phyloP scores from a whole-genome alignment of 768 basidiomycete genomes.

The Piloderma croceum region DNA sequence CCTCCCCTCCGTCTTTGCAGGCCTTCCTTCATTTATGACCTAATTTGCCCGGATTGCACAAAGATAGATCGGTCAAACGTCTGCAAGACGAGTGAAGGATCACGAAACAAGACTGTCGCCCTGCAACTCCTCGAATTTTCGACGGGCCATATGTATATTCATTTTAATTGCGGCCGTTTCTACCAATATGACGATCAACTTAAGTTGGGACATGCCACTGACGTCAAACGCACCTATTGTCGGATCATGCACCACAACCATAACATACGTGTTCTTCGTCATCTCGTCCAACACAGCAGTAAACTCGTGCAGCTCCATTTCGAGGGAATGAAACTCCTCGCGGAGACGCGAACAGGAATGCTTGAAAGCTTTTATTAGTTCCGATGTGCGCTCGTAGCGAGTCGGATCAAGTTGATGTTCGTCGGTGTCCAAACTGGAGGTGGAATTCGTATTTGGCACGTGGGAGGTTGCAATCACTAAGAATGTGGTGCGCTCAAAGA shows the following conservation, averaged over 20 bases:
- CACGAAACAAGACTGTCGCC: constrained; percentile 50
- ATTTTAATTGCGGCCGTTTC: constrained; percentile 85
- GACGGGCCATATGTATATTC: constrained; percentile 81
- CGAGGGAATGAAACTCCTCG: constrained; percentile 80
- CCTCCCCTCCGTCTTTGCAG: no score
- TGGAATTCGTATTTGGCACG: constrained; percentile 32
- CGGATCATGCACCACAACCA: constrained; percentile 85
- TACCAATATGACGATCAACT: constrained; percentile 25
- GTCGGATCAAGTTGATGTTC: constrained; percentile 54
- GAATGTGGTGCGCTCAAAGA: constrained; percentile 97
- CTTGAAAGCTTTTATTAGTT: constrained; percentile 94
- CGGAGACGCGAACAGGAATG: constrained; percentile 81
- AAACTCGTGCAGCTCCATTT: constrained; percentile 82
- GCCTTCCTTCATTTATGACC: no score
- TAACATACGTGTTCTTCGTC: constrained; percentile 89
- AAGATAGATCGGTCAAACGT: no score
- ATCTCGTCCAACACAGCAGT: constrained; percentile 89
- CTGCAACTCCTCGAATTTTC: constrained; percentile 88
- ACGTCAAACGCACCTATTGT: constrained; percentile 59
- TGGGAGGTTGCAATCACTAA: constrained; percentile 89
- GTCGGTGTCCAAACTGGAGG: constrained; percentile 26
- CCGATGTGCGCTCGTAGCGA: constrained; percentile 82
- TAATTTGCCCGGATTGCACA: no score
- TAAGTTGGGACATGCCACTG: not conserved
- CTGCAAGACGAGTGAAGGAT: not conserved